Evolutionary conservation across 2,329 filamentous ascomycete species (phyloP), one percentile per base, ranked within the genome.

Genomic region (Ceratocystis papillata): DNA sequence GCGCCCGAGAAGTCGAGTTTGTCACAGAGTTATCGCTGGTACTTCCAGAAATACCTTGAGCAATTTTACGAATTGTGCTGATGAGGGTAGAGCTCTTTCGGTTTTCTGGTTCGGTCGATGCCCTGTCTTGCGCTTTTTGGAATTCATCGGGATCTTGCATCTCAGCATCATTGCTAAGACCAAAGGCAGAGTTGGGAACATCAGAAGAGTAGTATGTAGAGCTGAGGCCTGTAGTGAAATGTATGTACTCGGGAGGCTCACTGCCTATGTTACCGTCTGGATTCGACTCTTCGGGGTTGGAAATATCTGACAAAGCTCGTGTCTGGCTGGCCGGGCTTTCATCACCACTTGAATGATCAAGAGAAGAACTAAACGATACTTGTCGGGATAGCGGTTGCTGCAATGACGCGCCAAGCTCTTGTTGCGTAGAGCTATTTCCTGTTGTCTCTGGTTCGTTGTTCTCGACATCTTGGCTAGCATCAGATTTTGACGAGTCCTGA

Each of bases 161-260:
- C 33, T 37, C 64, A 6, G 63, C 17, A 33, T 60, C 62, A 45
- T 61, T 57, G 33, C 41, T 60, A 5, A 68, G 55, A 7, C 69
- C 69, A 65, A 69, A 69, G 22, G 62, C 68, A 30, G 66, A 59
- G 28, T 66, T 65, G n/a, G 68, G 67, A 8, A 69, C 63, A 44
- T 66, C 53, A 12, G 48, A 53, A 22, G 57, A 65, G 57, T 69
- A 69, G 66, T 69, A 69, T 12, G 41, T 45, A 37, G 67, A 55
- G 46, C 62, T 67, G n/a, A 64, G 64, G 20, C 67, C 67, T 2
- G 41, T 50, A 12, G 45, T 57, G 17, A 45, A 33, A 20, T 61
- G 28, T 20, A 62, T 45, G 44, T 68, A 68, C 8, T 64, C 62
- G n/a, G 46, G 28, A 22, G 67, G 57, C n/a, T 37, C 46, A 30